These are phyloP conservation scores for Boletus sp. DNA, from an alignment of 768 basidiomycete species.

Conservation along the genomic window DNA sequence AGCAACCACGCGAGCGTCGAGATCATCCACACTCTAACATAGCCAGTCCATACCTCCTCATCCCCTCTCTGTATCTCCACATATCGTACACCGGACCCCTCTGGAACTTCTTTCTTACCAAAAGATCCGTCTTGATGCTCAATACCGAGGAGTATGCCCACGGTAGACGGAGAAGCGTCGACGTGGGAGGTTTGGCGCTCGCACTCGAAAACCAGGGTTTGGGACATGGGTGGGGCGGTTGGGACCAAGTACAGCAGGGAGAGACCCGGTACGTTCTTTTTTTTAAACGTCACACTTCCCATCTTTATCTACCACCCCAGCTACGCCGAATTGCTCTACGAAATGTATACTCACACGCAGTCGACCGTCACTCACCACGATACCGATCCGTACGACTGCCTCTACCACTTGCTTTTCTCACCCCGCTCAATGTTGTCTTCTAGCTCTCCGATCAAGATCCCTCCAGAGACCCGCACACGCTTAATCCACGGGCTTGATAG, in stretches of 20 bases:
- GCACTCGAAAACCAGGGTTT: constrained; percentile 62
- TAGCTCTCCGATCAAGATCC: constrained; percentile 49
- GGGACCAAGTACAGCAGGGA: constrained; percentile 49
- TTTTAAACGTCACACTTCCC: not conserved
- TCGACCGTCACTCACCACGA: constrained; percentile 60
- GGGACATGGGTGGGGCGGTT: constrained; percentile 71
- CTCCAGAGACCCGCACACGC: constrained; percentile 50
- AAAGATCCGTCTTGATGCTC: constrained; percentile 19
- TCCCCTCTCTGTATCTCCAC: constrained; percentile 2
- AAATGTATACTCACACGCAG: constrained; percentile 81
- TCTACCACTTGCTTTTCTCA: not conserved
- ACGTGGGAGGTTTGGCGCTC: constrained; percentile 84
- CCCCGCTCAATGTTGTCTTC: constrained; percentile 16
- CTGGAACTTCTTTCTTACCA: not conserved
- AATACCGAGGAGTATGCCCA: constrained; percentile 29
- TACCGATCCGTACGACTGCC: constrained; percentile 24
- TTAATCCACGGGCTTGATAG: constrained; percentile 68
- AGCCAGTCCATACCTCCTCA: constrained; percentile 9
- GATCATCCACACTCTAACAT: constrained; percentile 27
- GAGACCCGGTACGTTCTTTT: constrained; percentile 45
- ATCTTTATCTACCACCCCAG: constrained; percentile 33
- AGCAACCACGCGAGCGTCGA: constrained; percentile 35
- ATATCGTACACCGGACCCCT: not conserved
- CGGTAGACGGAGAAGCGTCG: constrained; percentile 71
- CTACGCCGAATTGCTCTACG: constrained; percentile 80